Base-by-base conservation (phyloP, 1,139 yeast species). In the Kodamaea sp. region DNA sequence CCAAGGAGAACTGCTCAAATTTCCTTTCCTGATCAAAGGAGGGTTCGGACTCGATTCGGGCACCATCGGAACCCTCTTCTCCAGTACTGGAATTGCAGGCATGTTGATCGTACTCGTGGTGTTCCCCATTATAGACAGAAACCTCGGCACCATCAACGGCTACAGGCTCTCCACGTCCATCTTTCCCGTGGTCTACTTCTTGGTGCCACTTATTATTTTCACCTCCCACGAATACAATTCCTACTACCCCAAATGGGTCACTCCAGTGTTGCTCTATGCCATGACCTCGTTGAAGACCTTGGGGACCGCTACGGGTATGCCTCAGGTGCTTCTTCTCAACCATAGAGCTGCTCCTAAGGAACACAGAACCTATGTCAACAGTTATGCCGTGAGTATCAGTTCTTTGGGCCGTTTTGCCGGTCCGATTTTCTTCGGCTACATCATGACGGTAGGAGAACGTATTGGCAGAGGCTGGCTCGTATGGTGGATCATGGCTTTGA, bases 71-170 rank as follows among this genome's bases (percentile, higher is more conserved):
- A 58, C 63, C 7, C 54, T 79, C 29, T 59, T 80, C 32, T 76
- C 84, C 4, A 50, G 69, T 2, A 76, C 82, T 3, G 87, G 87
- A 3, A 48, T 76, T 26, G 57, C 73, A 21, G 86, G 85, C 2
- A 73, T 78, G 12, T 45, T 76, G 30, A 64, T 73, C 29, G 72
- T 80, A 32, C 42, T 77, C 29, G 51, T 79, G 23, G 48, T 76
- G 2, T 79, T 76, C 51, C 87, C 87, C 4, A 58, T 60, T 31
- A 57, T 79, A 33, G 86, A 80, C 46, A 59, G 80, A 32, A 59
- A 59, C 24, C 69, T 66, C 46, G 75, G 59, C 31, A 65, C 81
- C 12, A 56, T 76, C 25, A 52, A 61, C 12, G 69, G 77, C 5
- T 76, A 65, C 47, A 53, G 76, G 31, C 35, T 61, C 2, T 64